Conservation (phyloP, 176 grass and related monocot genomes). For the Miscanthus lutarioriparius region DNA sequence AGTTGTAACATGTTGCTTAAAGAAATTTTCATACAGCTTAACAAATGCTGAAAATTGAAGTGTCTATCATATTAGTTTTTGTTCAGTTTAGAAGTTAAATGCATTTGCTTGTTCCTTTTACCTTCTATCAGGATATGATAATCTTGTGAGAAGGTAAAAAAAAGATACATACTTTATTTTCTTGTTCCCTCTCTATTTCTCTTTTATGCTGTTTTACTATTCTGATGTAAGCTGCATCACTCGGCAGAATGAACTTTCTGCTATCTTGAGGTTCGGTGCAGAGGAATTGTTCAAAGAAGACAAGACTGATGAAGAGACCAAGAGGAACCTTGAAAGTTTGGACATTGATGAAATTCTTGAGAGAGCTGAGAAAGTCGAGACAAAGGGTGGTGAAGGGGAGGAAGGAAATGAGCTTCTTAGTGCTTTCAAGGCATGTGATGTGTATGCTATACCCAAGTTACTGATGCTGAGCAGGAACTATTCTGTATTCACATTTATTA, state of each 20-base stretch:
- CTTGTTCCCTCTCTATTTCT: not conserved
- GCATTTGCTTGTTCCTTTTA: not conserved
- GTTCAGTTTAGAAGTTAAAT: not conserved
- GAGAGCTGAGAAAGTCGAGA: slow-evolving; percentile 97
- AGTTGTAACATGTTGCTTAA: not conserved
- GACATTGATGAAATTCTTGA: slow-evolving; percentile 99
- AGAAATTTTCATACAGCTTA: not conserved
- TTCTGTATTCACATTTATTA: slow-evolving; percentile 30
- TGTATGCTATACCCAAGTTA: slow-evolving; percentile 27
- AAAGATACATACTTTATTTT: not conserved
- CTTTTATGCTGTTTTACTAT: slow-evolving; percentile 2
- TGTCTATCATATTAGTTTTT: not conserved
- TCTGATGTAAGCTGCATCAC: slow-evolving; percentile 31
- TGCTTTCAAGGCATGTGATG: slow-evolving; percentile 89
- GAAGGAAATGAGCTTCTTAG: slow-evolving; percentile 89
- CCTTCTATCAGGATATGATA: not conserved
- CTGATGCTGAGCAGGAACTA: slow-evolving; percentile 8
- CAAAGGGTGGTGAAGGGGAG: slow-evolving; percentile 79
- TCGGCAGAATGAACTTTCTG: slow-evolving; percentile 95
- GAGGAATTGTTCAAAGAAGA: slow-evolving; percentile 99
- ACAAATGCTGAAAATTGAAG: not conserved
- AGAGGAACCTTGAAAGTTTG: slow-evolving; percentile 92
- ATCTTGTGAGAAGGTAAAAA: not conserved
- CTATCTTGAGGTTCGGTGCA: slow-evolving; percentile 96
- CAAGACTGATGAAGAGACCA: slow-evolving; percentile 89